Base-by-base conservation (phyloP, 768 basidiomycete genomes). In the Boletus reticuloceps region DNA sequence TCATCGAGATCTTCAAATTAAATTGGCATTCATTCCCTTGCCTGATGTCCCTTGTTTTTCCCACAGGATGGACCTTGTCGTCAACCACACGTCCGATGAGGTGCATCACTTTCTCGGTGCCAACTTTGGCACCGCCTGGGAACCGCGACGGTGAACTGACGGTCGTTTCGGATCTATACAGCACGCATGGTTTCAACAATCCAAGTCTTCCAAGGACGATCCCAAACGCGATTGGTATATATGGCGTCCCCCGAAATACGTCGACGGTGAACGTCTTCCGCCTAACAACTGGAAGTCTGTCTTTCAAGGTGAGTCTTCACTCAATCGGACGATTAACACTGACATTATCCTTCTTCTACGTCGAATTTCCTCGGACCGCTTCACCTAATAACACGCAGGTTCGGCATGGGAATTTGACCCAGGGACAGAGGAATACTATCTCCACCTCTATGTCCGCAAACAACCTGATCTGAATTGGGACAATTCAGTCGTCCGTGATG, bases 391-490 rank as follows among this genome's bases (percentile, higher is more conserved):
- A 58, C 44, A 46, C 34, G 27, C 65, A 84, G 83, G 83, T 13
- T 82, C 86, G 1, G 84, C 82, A 12, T 91, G 89, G 89, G 80
- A 84, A 20, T 87, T 80, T 59, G 85, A 89, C 70, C 79, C 80
- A 55, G 61, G 60, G 12, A 85, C 85, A 5, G 72, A 81, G 19
- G 86, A 90, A 69, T 90, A 86, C 59, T 88, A 89, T 65, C 80
- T 89, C 51, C 88, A 89, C 68, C 61, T 89, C 2, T 91, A 82
- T 69, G 72, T 80, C 50, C 64, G 75, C 10, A 79, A 88, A 62
- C 88, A 89, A 71, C 89, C 88, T 0, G 89, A 90, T 64, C 68
- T 90, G 16, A 89, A 91, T 65, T 90, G 86, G 87, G 85, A 88
- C 48, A 86, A 88, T 58, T 77, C 79, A 0, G 77, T 78, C 8